Evolutionary conservation across 345 rosid species (phyloP).

Genomic region (Populus euphratica): DNA sequence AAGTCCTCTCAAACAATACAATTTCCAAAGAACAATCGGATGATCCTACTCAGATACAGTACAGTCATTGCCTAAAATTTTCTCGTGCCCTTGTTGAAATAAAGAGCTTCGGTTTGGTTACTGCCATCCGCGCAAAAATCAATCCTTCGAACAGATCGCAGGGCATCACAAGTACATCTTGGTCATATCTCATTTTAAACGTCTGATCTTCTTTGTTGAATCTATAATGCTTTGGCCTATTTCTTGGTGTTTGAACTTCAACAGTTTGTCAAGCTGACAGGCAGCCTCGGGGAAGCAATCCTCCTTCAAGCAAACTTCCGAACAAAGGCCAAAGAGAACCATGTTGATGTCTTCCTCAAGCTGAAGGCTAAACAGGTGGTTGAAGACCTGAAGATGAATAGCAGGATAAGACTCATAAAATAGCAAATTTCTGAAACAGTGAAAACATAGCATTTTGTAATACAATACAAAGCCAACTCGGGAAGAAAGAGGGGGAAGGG

Average conservation of each 20-base stretch:
- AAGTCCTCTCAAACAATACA: too few species aligned
- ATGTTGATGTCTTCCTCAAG: slow-evolving; percentile 80
- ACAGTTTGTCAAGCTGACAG: slow-evolving; percentile 42
- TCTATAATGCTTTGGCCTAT: slow-evolving; percentile 55
- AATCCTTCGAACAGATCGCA: too few species aligned
- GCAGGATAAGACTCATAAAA: neutral
- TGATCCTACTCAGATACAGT: too few species aligned
- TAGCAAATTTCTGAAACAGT: neutral
- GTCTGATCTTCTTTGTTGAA: slow-evolving; percentile 54
- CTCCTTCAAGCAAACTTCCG: slow-evolving; percentile 38
- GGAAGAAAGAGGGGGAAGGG: neutral
- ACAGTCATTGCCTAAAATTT: too few species aligned
- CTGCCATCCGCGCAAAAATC: too few species aligned
- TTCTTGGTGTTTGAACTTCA: slow-evolving; percentile 48
- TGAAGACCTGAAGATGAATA: slow-evolving; percentile 47
- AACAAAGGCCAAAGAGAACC: slow-evolving; percentile 64
- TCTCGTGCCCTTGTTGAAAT: too few species aligned
- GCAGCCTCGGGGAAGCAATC: slow-evolving; percentile 46
- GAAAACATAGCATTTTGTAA: neutral
- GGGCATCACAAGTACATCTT: too few species aligned
- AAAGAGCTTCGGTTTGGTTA: too few species aligned
- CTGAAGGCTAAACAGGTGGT: slow-evolving; percentile 65
- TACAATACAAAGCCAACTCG: neutral
- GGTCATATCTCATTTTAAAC: slow-evolving; percentile 36
- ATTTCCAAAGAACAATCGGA: too few species aligned